These are phyloP conservation scores for Cordyceps farinosa DNA, from an alignment of 2,329 filamentous ascomycete species.

Conservation along the genomic window DNA sequence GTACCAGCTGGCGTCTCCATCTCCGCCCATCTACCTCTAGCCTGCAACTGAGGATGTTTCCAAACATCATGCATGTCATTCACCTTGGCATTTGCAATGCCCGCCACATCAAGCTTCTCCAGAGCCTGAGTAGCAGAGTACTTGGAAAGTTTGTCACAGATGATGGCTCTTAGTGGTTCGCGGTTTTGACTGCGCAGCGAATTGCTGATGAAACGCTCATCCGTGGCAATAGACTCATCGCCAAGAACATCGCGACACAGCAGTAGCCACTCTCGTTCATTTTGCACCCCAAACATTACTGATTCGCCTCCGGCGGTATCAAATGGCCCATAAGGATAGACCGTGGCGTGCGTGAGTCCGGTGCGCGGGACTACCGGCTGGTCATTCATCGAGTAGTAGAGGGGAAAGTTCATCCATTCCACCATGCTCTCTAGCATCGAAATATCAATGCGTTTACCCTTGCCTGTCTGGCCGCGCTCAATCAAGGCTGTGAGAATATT, in stretches of 20 bases:
- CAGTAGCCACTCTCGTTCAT: slow-evolving; percentile 52
- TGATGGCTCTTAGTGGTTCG: slow-evolving; percentile 42
- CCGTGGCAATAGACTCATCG: slow-evolving; percentile 38
- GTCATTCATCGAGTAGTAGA: slow-evolving; percentile 50
- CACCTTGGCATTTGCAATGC: slow-evolving; percentile 53
- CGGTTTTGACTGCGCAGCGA: slow-evolving; percentile 44
- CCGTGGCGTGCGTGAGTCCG: slow-evolving; percentile 51
- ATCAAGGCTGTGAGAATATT: slow-evolving; percentile 49
- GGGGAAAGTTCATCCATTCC: slow-evolving; percentile 56
- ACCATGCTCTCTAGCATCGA: slow-evolving; percentile 57
- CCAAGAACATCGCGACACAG: slow-evolving; percentile 46
- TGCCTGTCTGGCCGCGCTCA: slow-evolving; percentile 45
- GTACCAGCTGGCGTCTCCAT: slow-evolving; percentile 44
- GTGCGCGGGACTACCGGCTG: slow-evolving; percentile 40
- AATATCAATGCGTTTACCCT: slow-evolving; percentile 49
- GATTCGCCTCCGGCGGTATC: slow-evolving; percentile 43
- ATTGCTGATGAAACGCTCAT: slow-evolving; percentile 47
- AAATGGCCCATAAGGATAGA: slow-evolving; percentile 57
- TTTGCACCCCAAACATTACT: slow-evolving; percentile 56
- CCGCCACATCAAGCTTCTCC: slow-evolving; percentile 41
- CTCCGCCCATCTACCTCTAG: slow-evolving; percentile 48
- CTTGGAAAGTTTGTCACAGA: slow-evolving; percentile 39
- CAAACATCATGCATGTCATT: slow-evolving; percentile 54
- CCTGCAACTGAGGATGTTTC: slow-evolving; percentile 50
- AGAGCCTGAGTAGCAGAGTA: slow-evolving; percentile 40